These are phyloP conservation scores for Astrephomene gubernaculifera DNA, from an alignment of 139 green algal genomes.

Conservation along the genomic window DNA sequence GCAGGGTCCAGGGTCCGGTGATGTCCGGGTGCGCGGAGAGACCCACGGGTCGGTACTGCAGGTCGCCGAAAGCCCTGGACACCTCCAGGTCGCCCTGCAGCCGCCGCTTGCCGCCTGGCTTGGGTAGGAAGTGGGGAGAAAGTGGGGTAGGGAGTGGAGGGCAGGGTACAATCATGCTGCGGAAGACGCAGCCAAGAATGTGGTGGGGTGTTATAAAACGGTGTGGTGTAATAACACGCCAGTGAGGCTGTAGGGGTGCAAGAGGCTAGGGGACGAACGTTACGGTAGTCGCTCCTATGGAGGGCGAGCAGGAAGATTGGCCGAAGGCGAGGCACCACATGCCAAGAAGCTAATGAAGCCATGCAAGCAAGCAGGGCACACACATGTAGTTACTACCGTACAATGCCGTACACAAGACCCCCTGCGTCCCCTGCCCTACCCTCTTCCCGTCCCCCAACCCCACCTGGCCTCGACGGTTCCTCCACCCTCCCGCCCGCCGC, in stretches of 20 bases:
- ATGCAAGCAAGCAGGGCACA: not conserved
- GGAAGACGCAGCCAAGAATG: not conserved
- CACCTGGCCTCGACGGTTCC: constrained; percentile 18
- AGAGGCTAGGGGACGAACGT: not conserved
- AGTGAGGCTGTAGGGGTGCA: not conserved
- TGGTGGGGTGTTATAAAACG: too few species aligned
- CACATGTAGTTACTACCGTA: not conserved
- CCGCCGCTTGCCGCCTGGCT: constrained; percentile 37
- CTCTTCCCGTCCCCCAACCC: not conserved
- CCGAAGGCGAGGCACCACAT: not conserved
- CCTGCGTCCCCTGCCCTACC: not conserved
- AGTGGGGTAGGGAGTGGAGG: not conserved
- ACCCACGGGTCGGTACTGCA: constrained; percentile 46
- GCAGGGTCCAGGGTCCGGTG: not conserved
- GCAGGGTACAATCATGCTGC: not conserved
- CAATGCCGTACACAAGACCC: not conserved
- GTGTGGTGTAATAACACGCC: not conserved
- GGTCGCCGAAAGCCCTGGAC: constrained; percentile 63
- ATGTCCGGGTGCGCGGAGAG: constrained; percentile 48
- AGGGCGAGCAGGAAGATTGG: not conserved
- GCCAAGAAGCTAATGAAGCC: not conserved
- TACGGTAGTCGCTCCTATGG: not conserved
- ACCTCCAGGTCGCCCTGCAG: constrained; percentile 69
- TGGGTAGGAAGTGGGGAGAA: not conserved
- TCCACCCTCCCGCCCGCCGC: not conserved